Conservation (phyloP, 495 filamentous ascomycete species). For the Penicillium roqueforti region DNA sequence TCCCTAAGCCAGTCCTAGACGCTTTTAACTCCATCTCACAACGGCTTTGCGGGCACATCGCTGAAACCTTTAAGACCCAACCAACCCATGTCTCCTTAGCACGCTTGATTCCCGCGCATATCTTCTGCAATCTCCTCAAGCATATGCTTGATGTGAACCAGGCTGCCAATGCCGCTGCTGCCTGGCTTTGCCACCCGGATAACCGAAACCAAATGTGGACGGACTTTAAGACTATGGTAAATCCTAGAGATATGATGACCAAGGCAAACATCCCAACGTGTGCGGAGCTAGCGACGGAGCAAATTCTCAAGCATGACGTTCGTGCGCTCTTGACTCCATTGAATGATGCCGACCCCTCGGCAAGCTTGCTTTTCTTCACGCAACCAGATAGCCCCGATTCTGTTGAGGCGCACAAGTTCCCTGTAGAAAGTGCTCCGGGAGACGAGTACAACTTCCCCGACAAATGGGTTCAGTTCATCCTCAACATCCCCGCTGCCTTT, state of each 20-base stretch:
- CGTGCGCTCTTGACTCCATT: slow-evolving; percentile 58
- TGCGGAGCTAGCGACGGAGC: slow-evolving; percentile 47
- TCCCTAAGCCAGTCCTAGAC: slow-evolving; percentile 76
- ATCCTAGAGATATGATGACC: slow-evolving; percentile 52
- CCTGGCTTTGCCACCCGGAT: slow-evolving; percentile 47
- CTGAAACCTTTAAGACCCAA: slow-evolving; percentile 70
- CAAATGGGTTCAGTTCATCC: slow-evolving; percentile 78
- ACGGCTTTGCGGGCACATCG: slow-evolving; percentile 70
- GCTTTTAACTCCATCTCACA: slow-evolving; percentile 81
- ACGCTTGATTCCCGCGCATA: slow-evolving; percentile 79
- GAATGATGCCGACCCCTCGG: slow-evolving; percentile 30
- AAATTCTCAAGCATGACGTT: slow-evolving; percentile 71
- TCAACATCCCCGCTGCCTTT: slow-evolving; percentile 69
- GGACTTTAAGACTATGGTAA: slow-evolving; percentile 81
- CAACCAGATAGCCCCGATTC: slow-evolving; percentile 43
- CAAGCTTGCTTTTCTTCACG: slow-evolving; percentile 34
- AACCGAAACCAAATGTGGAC: slow-evolving; percentile 76
- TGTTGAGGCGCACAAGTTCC: slow-evolving; percentile 31
- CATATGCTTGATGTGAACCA: slow-evolving; percentile 86
- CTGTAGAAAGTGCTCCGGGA: slow-evolving; percentile 33
- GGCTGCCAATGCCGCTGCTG: slow-evolving; percentile 58
- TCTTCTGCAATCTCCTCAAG: slow-evolving; percentile 81
- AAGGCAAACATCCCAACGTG: slow-evolving; percentile 43
- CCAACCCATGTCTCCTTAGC: slow-evolving; percentile 80
- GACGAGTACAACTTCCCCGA: slow-evolving; percentile 67